Conservation (phyloP, 2,329 filamentous ascomycete genomes). For the Trichophaea hybrida region DNA sequence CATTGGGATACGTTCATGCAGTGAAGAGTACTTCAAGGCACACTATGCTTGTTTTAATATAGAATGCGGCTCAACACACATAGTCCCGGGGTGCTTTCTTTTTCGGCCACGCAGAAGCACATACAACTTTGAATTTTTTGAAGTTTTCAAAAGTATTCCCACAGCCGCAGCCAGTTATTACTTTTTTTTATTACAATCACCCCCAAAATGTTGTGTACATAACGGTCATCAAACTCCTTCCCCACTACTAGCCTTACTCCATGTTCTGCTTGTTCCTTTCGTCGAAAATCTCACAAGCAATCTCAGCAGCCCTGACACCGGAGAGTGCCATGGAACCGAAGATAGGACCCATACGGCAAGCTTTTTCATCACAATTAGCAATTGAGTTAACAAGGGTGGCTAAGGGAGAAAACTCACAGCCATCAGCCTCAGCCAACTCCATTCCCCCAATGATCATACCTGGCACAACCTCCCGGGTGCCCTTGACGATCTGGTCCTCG, state of each 20-base stretch:
- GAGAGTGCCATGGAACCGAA: constrained; percentile 81
- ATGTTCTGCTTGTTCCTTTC: constrained; percentile 62
- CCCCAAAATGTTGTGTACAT: no score
- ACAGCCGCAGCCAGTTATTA: no score
- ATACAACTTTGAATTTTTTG: no score
- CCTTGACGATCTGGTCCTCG: constrained; percentile 87
- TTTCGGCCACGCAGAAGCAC: no score
- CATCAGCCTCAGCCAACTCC: constrained; percentile 83
- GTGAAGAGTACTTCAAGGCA: no score
- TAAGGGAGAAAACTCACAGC: constrained; percentile 28
- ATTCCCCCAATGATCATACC: constrained; percentile 89
- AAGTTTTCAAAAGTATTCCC: no score
- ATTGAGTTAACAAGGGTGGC: not conserved
- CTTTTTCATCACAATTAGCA: constrained; percentile 29
- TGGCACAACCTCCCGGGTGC: constrained; percentile 73
- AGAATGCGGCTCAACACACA: no score
- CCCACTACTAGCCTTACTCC: constrained; percentile 32
- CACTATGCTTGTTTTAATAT: no score
- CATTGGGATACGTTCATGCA: no score
- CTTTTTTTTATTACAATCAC: no score
- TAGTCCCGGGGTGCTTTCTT: no score
- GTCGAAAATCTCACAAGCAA: constrained; percentile 64
- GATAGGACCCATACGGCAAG: constrained; percentile 80
- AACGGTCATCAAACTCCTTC: no score
- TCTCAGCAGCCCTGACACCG: constrained; percentile 83